Evolutionary conservation across 1,139 yeast genomes (phyloP).

Genomic region (Pichia sp.): DNA sequence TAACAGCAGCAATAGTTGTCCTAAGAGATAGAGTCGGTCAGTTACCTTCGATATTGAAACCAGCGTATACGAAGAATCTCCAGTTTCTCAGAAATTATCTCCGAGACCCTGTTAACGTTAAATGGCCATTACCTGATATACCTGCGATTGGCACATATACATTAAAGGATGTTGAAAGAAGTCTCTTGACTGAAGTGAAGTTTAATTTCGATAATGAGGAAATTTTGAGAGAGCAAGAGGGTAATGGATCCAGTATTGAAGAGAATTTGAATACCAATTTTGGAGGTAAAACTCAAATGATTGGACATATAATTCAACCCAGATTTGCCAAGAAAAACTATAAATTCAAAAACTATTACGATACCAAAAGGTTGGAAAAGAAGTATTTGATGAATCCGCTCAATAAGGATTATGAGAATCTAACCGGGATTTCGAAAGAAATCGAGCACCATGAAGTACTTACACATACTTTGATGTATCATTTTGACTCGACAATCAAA

Average conservation of each 20-base stretch:
- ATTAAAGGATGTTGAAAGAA: conserved; percentile 69
- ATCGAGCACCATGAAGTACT: conserved; percentile 27
- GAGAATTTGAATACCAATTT: conserved; percentile 22
- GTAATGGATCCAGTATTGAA: conserved; percentile 14
- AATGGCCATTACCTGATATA: conserved; percentile 79
- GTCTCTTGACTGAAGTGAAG: conserved; percentile 70
- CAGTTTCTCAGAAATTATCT: conserved; percentile 55
- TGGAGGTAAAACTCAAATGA: conserved; percentile 29
- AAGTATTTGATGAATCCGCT: conserved; percentile 63
- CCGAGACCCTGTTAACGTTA: conserved; percentile 13
- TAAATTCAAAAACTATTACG: conserved; percentile 38
- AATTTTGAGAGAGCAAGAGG: conserved; percentile 31
- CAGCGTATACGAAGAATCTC: conserved; percentile 63
- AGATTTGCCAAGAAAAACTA: conserved; percentile 17
- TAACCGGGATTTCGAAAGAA: conserved; percentile 49
- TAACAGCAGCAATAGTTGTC: conserved; percentile 79
- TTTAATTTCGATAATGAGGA: conserved; percentile 52
- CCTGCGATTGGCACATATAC: conserved; percentile 55
- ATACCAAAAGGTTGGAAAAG: conserved; percentile 56
- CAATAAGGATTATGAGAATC: conserved; percentile 42
- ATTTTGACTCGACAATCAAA: conserved; percentile 26
- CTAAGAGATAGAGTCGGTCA: conserved; percentile 78
- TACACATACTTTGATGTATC: conserved; percentile 42
- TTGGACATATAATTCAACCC: conserved; percentile 25
- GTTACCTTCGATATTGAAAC: conserved; percentile 71